Percentiles rank a stretch among this genome's conserved stretches.
Evolutionary conservation across 2,329 filamentous ascomycete species (phyloP).

Genomic region (Aureobasidium leucospermi): DNA sequence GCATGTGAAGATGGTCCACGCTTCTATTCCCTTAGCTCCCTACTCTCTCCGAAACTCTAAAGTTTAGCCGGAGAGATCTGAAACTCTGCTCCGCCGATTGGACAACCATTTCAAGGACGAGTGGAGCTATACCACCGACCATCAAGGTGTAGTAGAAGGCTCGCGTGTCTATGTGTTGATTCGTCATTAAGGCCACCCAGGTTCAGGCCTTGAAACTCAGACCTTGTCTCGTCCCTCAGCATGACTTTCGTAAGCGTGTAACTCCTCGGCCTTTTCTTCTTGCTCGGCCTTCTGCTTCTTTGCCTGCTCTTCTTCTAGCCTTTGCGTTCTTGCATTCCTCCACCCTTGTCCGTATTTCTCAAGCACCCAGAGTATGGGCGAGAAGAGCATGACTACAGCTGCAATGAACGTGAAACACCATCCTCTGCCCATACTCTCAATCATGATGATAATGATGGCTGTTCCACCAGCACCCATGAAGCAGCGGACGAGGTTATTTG

Average conservation of each 20-base stretch:
- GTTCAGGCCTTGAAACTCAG: too few species aligned
- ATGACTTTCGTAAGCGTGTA: background rate
- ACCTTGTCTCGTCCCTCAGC: background rate
- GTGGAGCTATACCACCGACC: background rate
- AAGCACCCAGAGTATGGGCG: constrained; percentile 36
- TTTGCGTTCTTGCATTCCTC: constrained; percentile 34
- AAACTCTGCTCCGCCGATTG: background rate
- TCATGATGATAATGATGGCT: constrained; percentile 35
- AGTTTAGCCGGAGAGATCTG: background rate
- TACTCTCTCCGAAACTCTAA: background rate
- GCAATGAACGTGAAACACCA: constrained; percentile 43
- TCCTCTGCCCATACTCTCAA: constrained; percentile 34
- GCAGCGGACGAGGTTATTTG: constrained; percentile 29
- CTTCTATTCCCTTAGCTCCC: background rate
- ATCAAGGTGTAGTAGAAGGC: constrained; percentile 1
- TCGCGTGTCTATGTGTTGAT: background rate
- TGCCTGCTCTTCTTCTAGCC: constrained; percentile 21
- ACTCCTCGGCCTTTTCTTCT: background rate
- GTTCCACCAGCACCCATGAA: constrained; percentile 30
- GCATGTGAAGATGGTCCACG: background rate
- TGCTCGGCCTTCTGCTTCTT: constrained; percentile 13
- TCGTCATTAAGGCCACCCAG: background rate
- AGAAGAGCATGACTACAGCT: constrained; percentile 31
- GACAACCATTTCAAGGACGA: background rate
- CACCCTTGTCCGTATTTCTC: constrained; percentile 35